Conservation (phyloP, 2,329 filamentous ascomycete genomes). For the Aspergillus japonicus region DNA sequence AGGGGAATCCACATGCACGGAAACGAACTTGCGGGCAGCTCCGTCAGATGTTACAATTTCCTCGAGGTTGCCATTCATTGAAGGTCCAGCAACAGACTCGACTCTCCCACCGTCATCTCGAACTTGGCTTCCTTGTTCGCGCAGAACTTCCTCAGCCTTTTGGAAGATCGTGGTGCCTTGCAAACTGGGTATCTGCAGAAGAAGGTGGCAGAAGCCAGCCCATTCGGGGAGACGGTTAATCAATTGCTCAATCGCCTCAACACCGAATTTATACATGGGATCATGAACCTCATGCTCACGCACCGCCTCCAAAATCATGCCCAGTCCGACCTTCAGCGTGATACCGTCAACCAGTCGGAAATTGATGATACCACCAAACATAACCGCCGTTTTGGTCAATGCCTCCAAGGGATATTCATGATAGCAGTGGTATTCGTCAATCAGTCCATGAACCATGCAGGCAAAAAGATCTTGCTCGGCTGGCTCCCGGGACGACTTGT, state of each 20-base stretch:
- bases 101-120: constrained; percentile 50
- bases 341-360: constrained; percentile 88
- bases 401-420: constrained; percentile 95
- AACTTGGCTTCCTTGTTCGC: constrained; percentile 60
- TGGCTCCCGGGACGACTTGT: constrained; percentile 82
- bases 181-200: constrained; percentile 77
- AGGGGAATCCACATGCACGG: constrained; percentile 73
- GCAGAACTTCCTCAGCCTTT: constrained; percentile 77
- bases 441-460: constrained; percentile 97
- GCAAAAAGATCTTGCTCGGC: constrained; percentile 92
- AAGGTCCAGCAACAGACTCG: constrained; percentile 41
- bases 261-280: constrained; percentile 96
- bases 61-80: constrained; percentile 70
- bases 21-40: constrained; percentile 69
- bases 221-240: constrained; percentile 81
- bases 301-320: constrained; percentile 97
- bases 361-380: constrained; percentile 95
- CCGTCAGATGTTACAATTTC: constrained; percentile 61
- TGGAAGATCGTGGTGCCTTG: constrained; percentile 81
- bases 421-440: constrained; percentile 96
- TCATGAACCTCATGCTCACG: constrained; percentile 78
- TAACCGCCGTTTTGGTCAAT: constrained; percentile 87
- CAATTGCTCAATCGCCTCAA: constrained; percentile 90
- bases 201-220: constrained; percentile 88
- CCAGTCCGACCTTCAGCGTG: constrained; percentile 87